Evolutionary conservation across 23 red algal genomes (phyloP), one percentile per base, ranked within the genome.

Genomic region (Gracilaria caudata): DNA sequence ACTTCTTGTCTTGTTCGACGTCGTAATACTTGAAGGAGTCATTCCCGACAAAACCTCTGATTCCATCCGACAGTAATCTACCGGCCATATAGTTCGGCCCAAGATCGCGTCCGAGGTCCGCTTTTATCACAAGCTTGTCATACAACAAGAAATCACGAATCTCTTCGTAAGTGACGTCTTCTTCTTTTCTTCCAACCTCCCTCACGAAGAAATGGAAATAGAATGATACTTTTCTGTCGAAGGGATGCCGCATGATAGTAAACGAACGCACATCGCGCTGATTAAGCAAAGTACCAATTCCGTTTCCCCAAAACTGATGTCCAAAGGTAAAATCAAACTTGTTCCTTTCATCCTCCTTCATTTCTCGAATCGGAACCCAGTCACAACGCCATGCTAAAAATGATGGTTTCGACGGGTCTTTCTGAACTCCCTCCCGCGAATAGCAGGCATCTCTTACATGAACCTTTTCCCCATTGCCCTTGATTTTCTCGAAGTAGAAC

Each of bases 81-180:
- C 85, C 85, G 23, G 85, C 85, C 72, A 89, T 79, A 33, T 89
- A 89, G 61, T 89, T 89, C 14, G 85, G 85, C 32, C 85, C 85
- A 21, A 89, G 26, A 72, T 89, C 85, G 26, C 85, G 43, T 45
- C 85, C 85, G 20, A 89, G 57, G 20, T 89, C 85, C 24, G 85
- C 85, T 11, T 71, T 51, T 33, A 79, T 78, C 21, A 8, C 17
- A 30, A 89, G 56, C 35, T 78, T 79, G 56, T 89, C 85, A 59
- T 53, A 79, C 73, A 89, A 70, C 51, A 79, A 58, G 38, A 89
- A 89, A 26, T 78, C 70, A 23, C 85, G 85, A 29, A 89, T 64
- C 56, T 89, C 85, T 36, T 78, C 68, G 21, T 77, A 79, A 29
- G 72, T 63, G 7, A 89, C 56, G 33, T 89, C 85, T 60, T 64